Base-by-base conservation (phyloP, 768 basidiomycete genomes). In the Sarcomyxa edulis region DNA sequence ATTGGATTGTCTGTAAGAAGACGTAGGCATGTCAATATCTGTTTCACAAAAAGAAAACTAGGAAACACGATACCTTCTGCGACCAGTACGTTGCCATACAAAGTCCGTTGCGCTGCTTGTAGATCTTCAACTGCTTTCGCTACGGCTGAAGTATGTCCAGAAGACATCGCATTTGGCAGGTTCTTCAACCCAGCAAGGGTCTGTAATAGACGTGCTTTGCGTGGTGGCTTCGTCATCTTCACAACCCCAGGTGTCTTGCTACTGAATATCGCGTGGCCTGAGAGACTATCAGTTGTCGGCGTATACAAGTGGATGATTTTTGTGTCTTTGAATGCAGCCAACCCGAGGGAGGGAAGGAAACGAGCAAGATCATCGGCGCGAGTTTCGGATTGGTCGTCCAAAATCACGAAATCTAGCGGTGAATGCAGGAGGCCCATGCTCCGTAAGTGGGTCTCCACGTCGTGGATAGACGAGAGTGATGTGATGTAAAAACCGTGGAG, bases 221-320 rank as follows among this genome's bases (percentile, higher is more conserved):
- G 66, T 8, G 83, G 80, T 1, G 82, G 83, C 54, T 84, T 85
- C 7, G 80, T 83, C 68, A 84, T 77, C 45, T 78, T 76, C 18
- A 77, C 64, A 5, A 84, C 71, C 9, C 77, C 76, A 1, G 76
- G 66, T 21, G 66, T 68, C 32, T 62, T 67, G 43, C 58, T 76
- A 30, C 63, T 71, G 20, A 79, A 74, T 12, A 76, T 62, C 1
- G 68, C 61, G 29, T 71, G 69, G 12, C 76, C 73, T 5, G 72
- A 65, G 26, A 70, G 64, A 45, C 73, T 78, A 15, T 40, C 29
- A 3, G 78, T 76, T 1, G 78, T 81, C 2, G 83, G 84, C 1
- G 83, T 84, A 52, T 82, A 84, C 14, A 87, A 61, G 45, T 85
- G 83, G 10, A 87, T 67, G 39, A 84, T 60, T 59, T 80, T 81